phyloP scores from a whole-genome alignment of 768 basidiomycete genomes.

The Steccherinum ochraceum region DNA sequence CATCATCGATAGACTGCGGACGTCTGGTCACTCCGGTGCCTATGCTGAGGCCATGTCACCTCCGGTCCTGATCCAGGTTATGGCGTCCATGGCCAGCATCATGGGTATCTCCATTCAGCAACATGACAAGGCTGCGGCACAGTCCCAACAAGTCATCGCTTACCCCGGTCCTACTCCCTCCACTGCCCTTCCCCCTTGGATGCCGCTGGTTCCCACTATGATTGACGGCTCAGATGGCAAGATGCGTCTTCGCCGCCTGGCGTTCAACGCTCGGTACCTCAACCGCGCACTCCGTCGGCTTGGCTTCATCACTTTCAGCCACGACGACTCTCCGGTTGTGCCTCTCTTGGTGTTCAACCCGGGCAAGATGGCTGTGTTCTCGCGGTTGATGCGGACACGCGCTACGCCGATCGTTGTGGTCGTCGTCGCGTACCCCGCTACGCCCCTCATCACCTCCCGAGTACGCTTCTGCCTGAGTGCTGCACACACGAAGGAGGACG shows the following conservation, averaged over 20 bases:
- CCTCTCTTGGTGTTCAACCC: constrained; percentile 90
- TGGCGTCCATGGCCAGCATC: constrained; percentile 92
- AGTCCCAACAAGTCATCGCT: constrained; percentile 16
- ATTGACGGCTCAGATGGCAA: constrained; percentile 82
- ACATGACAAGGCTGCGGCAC: constrained; percentile 19
- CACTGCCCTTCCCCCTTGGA: constrained; percentile 67
- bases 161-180: constrained; percentile 70
- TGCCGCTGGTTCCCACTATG: constrained; percentile 64
- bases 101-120: constrained; percentile 66
- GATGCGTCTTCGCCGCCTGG: constrained; percentile 77
- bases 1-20: constrained; percentile 75
- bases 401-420: constrained; percentile 82
- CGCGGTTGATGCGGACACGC: constrained; percentile 75
- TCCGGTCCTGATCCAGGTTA: constrained; percentile 83
- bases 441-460: constrained; percentile 79
- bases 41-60: constrained; percentile 93
- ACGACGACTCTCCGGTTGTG: constrained; percentile 87
- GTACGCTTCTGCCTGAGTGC: constrained; percentile 94
- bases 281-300: constrained; percentile 80
- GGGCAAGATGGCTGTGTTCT: constrained; percentile 91
- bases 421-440: constrained; percentile 88
- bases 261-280: constrained; percentile 94
- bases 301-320: constrained; percentile 95
- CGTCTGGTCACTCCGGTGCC: constrained; percentile 72
- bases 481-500: constrained; percentile 94